phyloP scores from a whole-genome alignment of 371 early-diverging fungal genomes.

The Blastocladiella emersonii region DNA sequence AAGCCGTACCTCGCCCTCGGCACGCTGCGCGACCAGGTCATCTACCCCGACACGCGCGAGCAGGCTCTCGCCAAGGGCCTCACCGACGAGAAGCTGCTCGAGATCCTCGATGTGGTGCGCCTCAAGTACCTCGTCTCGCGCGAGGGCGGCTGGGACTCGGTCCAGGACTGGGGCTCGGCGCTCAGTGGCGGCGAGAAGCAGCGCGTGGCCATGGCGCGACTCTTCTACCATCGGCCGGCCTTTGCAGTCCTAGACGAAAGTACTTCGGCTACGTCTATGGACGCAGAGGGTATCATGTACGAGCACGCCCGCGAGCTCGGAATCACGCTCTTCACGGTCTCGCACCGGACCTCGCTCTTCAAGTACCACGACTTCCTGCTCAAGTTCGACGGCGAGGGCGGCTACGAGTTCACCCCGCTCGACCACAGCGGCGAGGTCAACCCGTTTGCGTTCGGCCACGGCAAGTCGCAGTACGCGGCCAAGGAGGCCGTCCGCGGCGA shows the following conservation, averaged over 20 bases:
- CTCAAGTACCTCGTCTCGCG: constrained; percentile 55
- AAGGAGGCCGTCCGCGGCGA: no score
- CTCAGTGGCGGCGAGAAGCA: constrained; percentile 11
- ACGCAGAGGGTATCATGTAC: constrained; percentile 72
- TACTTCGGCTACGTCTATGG: constrained; percentile 70
- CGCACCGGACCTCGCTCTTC: constrained; percentile 35
- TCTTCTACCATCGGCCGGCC: constrained; percentile 71
- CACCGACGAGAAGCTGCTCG: constrained; percentile 45
- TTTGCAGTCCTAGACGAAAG: constrained; percentile 79
- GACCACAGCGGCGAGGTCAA: background rate
- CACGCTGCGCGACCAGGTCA: constrained; percentile 79
- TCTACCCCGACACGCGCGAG: constrained; percentile 54
- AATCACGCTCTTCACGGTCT: constrained; percentile 65
- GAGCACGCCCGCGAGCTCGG: constrained; percentile 58
- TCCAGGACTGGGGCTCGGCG: constrained; percentile 68
- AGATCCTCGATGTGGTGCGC: constrained; percentile 53
- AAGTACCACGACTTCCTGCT: constrained; percentile 70
- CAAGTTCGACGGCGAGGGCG: constrained; percentile 71
- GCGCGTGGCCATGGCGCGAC: constrained; percentile 55
- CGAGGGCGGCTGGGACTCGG: constrained; percentile 74
- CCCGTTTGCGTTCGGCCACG: background rate
- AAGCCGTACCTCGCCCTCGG: constrained; percentile 84
- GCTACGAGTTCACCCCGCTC: constrained; percentile 39
- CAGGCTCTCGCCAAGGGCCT: constrained; percentile 38
- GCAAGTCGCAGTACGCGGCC: background rate